Base-by-base conservation (phyloP, 352 stramenopile genomes). In the Globisporangium nunn region DNA sequence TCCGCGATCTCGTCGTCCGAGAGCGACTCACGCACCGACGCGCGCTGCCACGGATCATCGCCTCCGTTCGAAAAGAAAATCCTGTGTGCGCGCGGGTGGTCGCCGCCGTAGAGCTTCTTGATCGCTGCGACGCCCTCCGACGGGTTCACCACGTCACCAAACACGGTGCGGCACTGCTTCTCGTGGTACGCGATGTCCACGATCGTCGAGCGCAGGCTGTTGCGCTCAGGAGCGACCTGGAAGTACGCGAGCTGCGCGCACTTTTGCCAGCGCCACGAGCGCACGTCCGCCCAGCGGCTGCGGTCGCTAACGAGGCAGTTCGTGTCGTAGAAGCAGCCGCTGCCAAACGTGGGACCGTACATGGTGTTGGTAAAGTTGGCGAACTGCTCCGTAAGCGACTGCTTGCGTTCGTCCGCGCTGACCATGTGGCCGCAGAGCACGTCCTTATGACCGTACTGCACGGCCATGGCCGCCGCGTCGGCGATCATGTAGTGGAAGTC, bases 401-500 rank as follows among this genome's bases (percentile, higher is more conserved):
- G 54, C 41, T 88, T 85, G 23, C 67, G 61, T 31, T 83, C 71
- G 23, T 75, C 71, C 1, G 82, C 75, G 0, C 57, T 44, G 2
- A 74, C 56, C 76, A 91, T 87, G 57, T 67, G 71, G 30, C 64
- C 40, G 45, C 87, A 96, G 51, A 96, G 68, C 14, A 85, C 49
- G 28, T 91, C 68, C 63, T 96, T 96, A 64, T 84, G 74, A 5
- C 86, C 81, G 63, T 96, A 96, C 66, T 96, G 87, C 37, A 93
- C 83, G 4, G 79, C 81, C 87, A 96, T 96, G 1, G 87, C 84
- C 17, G 85, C 85, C 18, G 83, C 67, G 62, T 95, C 85, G 7
- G 85, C 85, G 50, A 95, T 71, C 87, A 96, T 96, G 70, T 96
- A 96, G 66, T 91, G 91, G 62, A 96, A 96, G 56, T 95, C 85